A percentile compares a stretch with the other conserved stretches of the same genome.
phyloP scores from a whole-genome alignment of 768 basidiomycete species.

The Mycena pura region DNA sequence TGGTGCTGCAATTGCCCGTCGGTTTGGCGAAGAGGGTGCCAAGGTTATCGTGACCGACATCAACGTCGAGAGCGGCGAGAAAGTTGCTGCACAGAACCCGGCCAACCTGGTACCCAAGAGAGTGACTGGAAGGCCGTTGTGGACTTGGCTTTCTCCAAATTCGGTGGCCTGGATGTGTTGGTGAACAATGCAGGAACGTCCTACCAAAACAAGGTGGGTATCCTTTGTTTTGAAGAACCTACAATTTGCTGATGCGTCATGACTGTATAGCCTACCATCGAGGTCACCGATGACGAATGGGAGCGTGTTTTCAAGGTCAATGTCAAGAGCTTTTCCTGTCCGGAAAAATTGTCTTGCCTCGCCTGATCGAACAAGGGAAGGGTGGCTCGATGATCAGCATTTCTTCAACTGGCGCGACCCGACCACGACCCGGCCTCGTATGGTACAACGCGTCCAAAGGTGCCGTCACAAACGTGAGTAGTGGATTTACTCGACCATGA shows the following conservation, averaged over 20 bases:
- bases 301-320: constrained; percentile 16
- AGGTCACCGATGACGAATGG: constrained; percentile 18
- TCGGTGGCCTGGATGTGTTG: constrained; percentile 14
- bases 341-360: constrained; percentile 15
- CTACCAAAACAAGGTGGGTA: constrained; percentile 14
- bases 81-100: constrained; percentile 15
- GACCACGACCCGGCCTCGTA: constrained; percentile 14
- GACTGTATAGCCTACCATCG: constrained; percentile 12
- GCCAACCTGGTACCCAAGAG: constrained; percentile 16
- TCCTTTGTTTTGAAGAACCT: constrained; percentile 14
- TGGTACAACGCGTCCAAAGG: constrained; percentile 17
- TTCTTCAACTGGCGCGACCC: constrained; percentile 15
- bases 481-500: constrained; percentile 5
- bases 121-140: constrained; percentile 14
- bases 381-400: constrained; percentile 18
- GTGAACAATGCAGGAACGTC: constrained; percentile 16
- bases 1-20: constrained; percentile 15
- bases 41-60: constrained; percentile 16
- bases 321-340: constrained; percentile 17
- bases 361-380: constrained; percentile 17
- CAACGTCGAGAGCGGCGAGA: constrained; percentile 16
- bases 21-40: constrained; percentile 17
- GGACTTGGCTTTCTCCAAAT: constrained; percentile 15
- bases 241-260: constrained; percentile 10
- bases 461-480: constrained; percentile 14